Evolutionary conservation across 768 basidiomycete species (phyloP), one percentile per base, ranked within the genome.

Genomic region (Boletus fagicola): DNA sequence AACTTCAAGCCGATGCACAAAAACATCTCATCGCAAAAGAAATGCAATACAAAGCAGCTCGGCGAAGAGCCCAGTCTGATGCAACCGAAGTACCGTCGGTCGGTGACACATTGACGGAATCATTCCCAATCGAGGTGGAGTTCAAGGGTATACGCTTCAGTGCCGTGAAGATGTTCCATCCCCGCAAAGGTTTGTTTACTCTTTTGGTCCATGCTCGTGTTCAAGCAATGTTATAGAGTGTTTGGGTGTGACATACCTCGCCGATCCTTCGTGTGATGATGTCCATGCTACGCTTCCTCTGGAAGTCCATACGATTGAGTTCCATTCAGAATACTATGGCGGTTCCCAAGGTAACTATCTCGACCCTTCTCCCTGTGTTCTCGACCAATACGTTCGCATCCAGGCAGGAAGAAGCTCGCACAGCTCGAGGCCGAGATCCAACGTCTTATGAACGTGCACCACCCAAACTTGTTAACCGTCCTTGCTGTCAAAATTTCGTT

Each of bases 241-340:
- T 43, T 74, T 91, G 31, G 89, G 88, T 2, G 84, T 80, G 11
- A 75, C 82, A 0, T 92, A 87, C 71, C 76, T 84, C 53, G 90
- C 88, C 0, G 89, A 91, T 58, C 90, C 91, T 9, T 72, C 92
- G 16, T 83, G 83, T 65, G 88, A 91, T 57, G 82, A 86, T 59
- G 74, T 81, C 16, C 74, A 80, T 56, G 75, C 74, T n/a, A 78
- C 79, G 3, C 71, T 83, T 16, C 83, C 86, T 26, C 76, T 94
- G 5, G 90, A 92, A 63, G 75, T 93, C 11, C 80, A 85, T 63
- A 74, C 83, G 6, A 77, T 90, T 24, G 78, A 78, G 18, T 93
- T 94, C 63, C 76, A 80, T 47, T 80, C 86, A 1, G 76, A 78
- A 20, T 91, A 92, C 65, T 93, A 93, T 65, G 74, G 76, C 1